Percentiles rank a stretch among this genome's conserved stretches.
phyloP scores from a whole-genome alignment of 2,329 filamentous ascomycete species.

The Fusarium proliferatum region DNA sequence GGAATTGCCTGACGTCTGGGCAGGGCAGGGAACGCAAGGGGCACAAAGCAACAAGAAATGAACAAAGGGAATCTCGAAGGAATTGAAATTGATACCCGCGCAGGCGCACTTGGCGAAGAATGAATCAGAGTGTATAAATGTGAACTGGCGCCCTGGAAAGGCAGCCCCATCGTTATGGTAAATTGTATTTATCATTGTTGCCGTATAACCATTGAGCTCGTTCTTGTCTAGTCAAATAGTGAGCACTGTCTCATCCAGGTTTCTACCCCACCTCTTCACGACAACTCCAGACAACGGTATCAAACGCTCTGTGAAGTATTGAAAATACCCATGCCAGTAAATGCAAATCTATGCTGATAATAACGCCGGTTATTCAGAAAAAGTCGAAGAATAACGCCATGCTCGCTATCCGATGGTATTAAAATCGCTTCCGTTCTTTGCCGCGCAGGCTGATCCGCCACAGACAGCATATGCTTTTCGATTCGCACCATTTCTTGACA shows the following conservation, averaged over 20 bases:
- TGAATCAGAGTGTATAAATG: slow-evolving; percentile 19
- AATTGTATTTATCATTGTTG: slow-evolving; percentile 23
- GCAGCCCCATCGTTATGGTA: slow-evolving; percentile 6
- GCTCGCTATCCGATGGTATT: slow-evolving; percentile 26
- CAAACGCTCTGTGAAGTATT: not conserved
- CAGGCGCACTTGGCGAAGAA: slow-evolving; percentile 22
- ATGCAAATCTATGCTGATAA: not conserved
- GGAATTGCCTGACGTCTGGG: slow-evolving; percentile 30
- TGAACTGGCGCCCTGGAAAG: not conserved
- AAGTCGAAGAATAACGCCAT: slow-evolving; percentile 27
- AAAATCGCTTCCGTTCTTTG: slow-evolving; percentile 63
- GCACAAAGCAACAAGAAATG: not conserved
- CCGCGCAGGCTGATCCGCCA: slow-evolving; percentile 70
- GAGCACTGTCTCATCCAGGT: slow-evolving; percentile 4
- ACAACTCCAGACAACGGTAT: not conserved
- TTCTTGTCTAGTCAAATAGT: slow-evolving; percentile 4
- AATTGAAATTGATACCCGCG: slow-evolving; percentile 32
- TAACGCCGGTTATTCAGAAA: slow-evolving; percentile 1
- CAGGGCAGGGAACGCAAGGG: slow-evolving; percentile 11
- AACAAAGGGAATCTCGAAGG: not conserved
- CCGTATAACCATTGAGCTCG: slow-evolving; percentile 12
- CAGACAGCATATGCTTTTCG: slow-evolving; percentile 84
- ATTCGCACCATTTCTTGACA: slow-evolving; percentile 91
- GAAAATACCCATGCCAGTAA: not conserved
- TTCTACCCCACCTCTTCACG: not conserved